Conservation (phyloP, 139 green algal genomes). For the Coelastrella sp. region DNA sequence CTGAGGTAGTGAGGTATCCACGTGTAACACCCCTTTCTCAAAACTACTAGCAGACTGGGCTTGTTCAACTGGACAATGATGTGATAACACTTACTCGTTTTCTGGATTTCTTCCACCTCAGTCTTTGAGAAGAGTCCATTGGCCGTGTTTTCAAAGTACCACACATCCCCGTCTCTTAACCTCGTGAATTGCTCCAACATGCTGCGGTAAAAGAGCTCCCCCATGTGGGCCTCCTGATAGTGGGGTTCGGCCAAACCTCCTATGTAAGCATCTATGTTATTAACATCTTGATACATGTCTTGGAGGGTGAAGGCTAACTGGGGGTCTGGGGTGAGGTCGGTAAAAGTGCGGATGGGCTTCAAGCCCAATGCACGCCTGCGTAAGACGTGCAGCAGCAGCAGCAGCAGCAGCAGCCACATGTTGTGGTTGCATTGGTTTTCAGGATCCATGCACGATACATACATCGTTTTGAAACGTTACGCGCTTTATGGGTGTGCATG, state of each 20-base stretch:
- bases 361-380: slow-evolving; percentile 19
- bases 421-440: no score
- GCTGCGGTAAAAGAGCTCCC: slow-evolving; percentile 8
- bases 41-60: no score
- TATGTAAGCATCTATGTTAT: slow-evolving; percentile 29
- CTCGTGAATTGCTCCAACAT: not conserved
- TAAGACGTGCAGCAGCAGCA: not conserved
- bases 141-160: slow-evolving; percentile 2
- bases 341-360: not conserved
- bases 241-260: slow-evolving; percentile 10
- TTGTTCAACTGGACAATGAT: no score
- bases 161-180: slow-evolving; percentile 27
- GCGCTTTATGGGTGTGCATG: no score
- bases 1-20: no score
- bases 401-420: not conserved
- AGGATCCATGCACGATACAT: no score
- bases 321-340: not conserved
- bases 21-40: no score
- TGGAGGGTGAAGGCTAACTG: not conserved
- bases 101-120: slow-evolving; percentile 8
- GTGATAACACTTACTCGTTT: not conserved
- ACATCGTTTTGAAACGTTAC: no score
- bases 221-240: slow-evolving; percentile 14
- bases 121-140: not conserved
- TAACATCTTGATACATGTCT: not conserved